These are phyloP conservation scores for Amanita muscaria DNA, from an alignment of 768 basidiomycete genomes.

Conservation along the genomic window DNA sequence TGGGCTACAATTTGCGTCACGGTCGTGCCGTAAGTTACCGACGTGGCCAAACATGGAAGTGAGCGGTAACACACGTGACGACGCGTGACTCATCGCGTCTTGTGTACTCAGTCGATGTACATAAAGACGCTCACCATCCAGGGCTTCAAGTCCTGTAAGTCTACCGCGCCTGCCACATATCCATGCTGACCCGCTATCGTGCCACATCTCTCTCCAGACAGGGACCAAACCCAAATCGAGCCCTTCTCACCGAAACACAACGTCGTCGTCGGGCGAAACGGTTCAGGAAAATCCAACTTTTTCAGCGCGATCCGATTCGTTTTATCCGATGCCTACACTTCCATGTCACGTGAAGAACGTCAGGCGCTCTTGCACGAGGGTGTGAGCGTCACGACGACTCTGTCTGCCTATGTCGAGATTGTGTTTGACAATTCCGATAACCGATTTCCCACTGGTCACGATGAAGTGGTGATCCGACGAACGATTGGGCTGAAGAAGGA, in stretches of 20 bases:
- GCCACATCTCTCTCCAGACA: constrained; percentile 46
- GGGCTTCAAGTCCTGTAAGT: no score
- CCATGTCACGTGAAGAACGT: constrained; percentile 89
- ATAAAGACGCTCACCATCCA: no score
- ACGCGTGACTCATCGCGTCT: no score
- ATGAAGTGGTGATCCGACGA: constrained; percentile 80
- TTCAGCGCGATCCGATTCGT: constrained; percentile 97
- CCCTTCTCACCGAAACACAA: constrained; percentile 93
- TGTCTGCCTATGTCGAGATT: constrained; percentile 93
- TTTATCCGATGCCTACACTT: constrained; percentile 93
- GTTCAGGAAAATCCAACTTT: constrained; percentile 98
- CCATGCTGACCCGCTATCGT: no score
- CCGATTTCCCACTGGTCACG: constrained; percentile 86
- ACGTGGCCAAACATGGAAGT: no score
- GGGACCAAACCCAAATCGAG: constrained; percentile 87
- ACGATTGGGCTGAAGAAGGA: constrained; percentile 99
- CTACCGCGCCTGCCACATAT: no score
- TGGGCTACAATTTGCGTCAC: no score
- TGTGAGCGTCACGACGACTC: constrained; percentile 74
- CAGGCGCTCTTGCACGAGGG: constrained; percentile 93
- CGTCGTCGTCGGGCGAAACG: constrained; percentile 96
- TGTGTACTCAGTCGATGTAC: no score
- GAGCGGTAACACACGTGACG: no score
- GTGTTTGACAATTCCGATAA: constrained; percentile 93
- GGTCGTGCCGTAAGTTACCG: no score